Conservation (phyloP, 768 basidiomycete species). For the Rhodotorula paludigena region DNA sequence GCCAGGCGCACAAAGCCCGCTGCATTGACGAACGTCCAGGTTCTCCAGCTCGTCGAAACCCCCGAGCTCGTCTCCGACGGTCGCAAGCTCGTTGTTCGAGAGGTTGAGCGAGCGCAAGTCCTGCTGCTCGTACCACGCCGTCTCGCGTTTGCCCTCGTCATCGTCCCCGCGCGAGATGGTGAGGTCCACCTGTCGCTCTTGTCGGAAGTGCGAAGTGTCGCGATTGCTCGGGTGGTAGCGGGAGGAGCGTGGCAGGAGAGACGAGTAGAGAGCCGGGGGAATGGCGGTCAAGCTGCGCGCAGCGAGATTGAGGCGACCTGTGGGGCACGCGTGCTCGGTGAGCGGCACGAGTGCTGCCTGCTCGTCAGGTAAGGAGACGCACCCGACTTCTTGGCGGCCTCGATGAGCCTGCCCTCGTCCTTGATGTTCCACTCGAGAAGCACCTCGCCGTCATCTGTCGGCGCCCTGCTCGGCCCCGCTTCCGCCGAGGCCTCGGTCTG, state of each 20-base stretch:
- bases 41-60: slow-evolving; percentile 27
- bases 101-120: slow-evolving; percentile 18
- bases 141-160: neutral
- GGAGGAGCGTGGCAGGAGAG: slow-evolving; percentile 18
- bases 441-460: neutral
- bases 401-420: slow-evolving; percentile 21
- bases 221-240: slow-evolving; percentile 21
- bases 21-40: slow-evolving; percentile 27
- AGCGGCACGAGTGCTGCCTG: neutral
- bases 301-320: slow-evolving; percentile 31
- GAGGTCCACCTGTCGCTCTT: neutral
- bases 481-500: neutral
- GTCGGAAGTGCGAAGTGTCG: neutral
- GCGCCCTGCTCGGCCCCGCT: neutral
- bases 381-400: slow-evolving; percentile 19
- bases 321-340: too few species aligned
- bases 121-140: slow-evolving; percentile 27
- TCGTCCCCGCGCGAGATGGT: slow-evolving; percentile 6
- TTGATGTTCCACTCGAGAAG: slow-evolving; percentile 18
- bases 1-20: too few species aligned
- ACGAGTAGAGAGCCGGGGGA: slow-evolving; percentile 8
- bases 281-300: slow-evolving; percentile 13
- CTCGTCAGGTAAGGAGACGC: neutral
- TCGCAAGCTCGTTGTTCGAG: slow-evolving; percentile 22
- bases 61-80: slow-evolving; percentile 17